Evolutionary conservation across 179 eudicot species (phyloP), one percentile per base, ranked within the genome.

Genomic region (Sideroxylon spinosum): DNA sequence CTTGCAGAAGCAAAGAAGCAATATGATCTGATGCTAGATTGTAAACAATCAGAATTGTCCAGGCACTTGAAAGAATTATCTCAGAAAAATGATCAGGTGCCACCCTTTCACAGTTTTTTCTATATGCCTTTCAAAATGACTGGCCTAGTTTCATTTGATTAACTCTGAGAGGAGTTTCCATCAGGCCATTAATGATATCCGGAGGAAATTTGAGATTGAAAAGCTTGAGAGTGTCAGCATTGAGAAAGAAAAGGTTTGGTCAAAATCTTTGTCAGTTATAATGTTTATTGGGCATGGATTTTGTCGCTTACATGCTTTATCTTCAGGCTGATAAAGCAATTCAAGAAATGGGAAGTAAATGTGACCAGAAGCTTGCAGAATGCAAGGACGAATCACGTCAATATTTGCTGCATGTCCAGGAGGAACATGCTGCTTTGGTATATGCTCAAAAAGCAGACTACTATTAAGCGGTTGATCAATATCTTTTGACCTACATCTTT

Each of bases 21-120:
- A 75, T 89, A 93, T 74, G 89, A 93, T 85, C 84, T 84, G 79
- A 91, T 93, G 97, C 90, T 95, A 78, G 97, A 91, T 37, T 86
- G 89, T 73, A 93, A 95, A 85, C 95, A 90, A 69, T 83, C 86
- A 66, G 99, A 93, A 86, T 77, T 95, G 56, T 90, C 97, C 26
- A 93, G 86, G 88, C 97, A 93, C 84, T 84, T 95, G 84, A 95
- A 95, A 86, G 99, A 95, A 83, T 87, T 93, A 59, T 95, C 98
- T 70, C 95, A 87, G 82, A 89, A 85, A 88, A 95, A 93, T 87
- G 99, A 93, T 86, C 98, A 93, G 92, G 99, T 92, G 9, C 26
- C 32, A 48, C 49, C 60, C 50, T 75, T 37, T 52, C 77, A 60
- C 77, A 75, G 65, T 28, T 73, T 63, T 59, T 69, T 23, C 62